Conservation (phyloP, 139 green algal species). For the Chlamydomonas sp. region DNA sequence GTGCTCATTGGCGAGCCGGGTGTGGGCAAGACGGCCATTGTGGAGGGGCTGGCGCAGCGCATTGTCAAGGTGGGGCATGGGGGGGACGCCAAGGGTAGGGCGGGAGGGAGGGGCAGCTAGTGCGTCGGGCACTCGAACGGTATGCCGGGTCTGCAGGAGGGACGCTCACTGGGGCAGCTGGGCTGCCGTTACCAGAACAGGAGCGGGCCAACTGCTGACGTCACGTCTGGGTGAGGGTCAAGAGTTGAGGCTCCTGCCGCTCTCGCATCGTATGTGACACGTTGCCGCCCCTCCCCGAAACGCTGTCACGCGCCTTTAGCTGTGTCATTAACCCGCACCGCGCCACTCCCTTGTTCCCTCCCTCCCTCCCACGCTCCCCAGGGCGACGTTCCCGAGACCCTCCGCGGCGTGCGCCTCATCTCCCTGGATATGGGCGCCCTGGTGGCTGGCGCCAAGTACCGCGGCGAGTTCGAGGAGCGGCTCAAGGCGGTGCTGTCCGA, state of each 20-base stretch:
- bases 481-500: slow-evolving; percentile 81
- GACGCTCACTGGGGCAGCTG: no score
- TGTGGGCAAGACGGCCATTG: slow-evolving; percentile 81
- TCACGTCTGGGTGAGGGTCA: no score
- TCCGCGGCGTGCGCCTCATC: slow-evolving; percentile 78
- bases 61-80: slow-evolving; percentile 84
- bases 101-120: no score
- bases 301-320: no score
- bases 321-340: neutral
- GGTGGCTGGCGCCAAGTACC: slow-evolving; percentile 84
- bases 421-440: slow-evolving; percentile 93
- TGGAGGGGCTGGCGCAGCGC: slow-evolving; percentile 93
- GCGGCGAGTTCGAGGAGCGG: slow-evolving; percentile 95
- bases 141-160: no score
- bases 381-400: slow-evolving; percentile 84
- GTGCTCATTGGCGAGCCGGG: slow-evolving; percentile 95
- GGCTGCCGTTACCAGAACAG: no score
- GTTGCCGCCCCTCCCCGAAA: no score
- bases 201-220: no score
- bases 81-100: slow-evolving; percentile 33
- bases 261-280: no score
- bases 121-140: no score
- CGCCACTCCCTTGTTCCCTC: neutral
- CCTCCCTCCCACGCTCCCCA: neutral
- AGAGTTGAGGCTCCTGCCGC: no score